Conservation (phyloP, 2,329 filamentous ascomycete species). For the Neoascochyta sp. region DNA sequence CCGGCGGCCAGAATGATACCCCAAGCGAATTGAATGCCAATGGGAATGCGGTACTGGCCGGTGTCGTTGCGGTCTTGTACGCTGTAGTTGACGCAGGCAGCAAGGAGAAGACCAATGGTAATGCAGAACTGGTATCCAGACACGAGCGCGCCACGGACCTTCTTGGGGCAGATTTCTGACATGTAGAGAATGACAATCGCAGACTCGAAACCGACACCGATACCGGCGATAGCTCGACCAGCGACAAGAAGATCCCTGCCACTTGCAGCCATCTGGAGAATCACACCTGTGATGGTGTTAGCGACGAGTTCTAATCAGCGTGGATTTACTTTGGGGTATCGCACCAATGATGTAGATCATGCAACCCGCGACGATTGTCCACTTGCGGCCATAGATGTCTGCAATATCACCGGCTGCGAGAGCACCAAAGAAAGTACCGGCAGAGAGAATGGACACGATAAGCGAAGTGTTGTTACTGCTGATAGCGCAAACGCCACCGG, state of each 20-base stretch:
- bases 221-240: conserved; percentile 28
- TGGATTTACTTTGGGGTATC: conserved; percentile 17
- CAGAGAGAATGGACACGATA: conserved; percentile 75
- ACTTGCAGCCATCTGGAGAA: conserved; percentile 8
- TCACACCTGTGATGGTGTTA: conserved; percentile 9
- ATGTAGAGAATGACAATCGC: conserved; percentile 59
- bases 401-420: conserved; percentile 61
- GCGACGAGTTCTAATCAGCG: conserved; percentile 9
- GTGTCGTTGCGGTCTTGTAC: conserved; percentile 53
- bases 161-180: conserved; percentile 65
- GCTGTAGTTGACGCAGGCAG: conserved; percentile 60
- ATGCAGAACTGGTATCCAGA: conserved; percentile 65
- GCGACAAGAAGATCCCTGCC: conserved; percentile 14
- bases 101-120: conserved; percentile 63
- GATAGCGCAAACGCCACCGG: conserved; percentile 10
- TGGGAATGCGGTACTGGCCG: conserved; percentile 67
- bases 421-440: conserved; percentile 70
- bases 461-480: conserved; percentile 26
- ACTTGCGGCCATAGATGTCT: conserved; percentile 64
- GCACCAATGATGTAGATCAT: conserved; percentile 25
- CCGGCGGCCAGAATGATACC: conserved; percentile 59
- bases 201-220: conserved; percentile 31
- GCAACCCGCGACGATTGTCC: conserved; percentile 45
- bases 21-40: conserved; percentile 68
- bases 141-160: conserved; percentile 66